Conservation (phyloP, 176 grass and related monocot species). For the Eleusine coracana region DNA sequence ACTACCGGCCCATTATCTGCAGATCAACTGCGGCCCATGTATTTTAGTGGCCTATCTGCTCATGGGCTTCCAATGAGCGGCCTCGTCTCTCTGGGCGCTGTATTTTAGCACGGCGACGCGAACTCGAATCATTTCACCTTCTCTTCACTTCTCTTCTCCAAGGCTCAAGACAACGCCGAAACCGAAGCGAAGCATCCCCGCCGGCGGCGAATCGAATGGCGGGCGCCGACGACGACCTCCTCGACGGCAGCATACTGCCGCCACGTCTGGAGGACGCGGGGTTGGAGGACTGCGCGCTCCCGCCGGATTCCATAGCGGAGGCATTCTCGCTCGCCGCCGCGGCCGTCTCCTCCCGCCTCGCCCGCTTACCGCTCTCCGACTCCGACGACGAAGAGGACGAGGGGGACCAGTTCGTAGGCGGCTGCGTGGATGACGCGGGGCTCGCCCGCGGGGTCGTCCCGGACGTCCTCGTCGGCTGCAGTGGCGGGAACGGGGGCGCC, state of each 20-base stretch:
- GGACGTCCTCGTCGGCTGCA: constrained; percentile 25
- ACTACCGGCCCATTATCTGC: no score
- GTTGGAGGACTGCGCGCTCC: constrained; percentile 88
- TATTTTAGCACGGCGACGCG: no score
- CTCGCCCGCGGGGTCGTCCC: constrained; percentile 13
- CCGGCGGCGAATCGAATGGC: constrained; percentile 7
- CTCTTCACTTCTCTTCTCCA: not conserved
- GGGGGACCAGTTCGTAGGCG: not conserved
- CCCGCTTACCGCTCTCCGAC: constrained; percentile 23
- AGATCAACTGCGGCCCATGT: not conserved
- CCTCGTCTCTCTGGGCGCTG: no score
- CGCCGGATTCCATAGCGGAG: constrained; percentile 78
- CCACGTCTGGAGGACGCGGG: constrained; percentile 72
- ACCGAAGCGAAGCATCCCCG: not conserved
- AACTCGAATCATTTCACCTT: no score
- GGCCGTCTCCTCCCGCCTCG: constrained; percentile 44
- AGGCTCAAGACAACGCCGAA: not conserved
- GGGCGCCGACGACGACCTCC: not conserved
- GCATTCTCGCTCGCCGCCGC: constrained; percentile 72
- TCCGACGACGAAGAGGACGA: constrained; percentile 30
- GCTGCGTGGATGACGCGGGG: constrained; percentile 26
- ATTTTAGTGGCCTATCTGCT: no score
- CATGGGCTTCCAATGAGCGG: no score
- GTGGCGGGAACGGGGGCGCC: not conserved
- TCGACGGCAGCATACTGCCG: constrained; percentile 34